Conservation (phyloP, 768 basidiomycete genomes). For the Mycena galopus region DNA sequence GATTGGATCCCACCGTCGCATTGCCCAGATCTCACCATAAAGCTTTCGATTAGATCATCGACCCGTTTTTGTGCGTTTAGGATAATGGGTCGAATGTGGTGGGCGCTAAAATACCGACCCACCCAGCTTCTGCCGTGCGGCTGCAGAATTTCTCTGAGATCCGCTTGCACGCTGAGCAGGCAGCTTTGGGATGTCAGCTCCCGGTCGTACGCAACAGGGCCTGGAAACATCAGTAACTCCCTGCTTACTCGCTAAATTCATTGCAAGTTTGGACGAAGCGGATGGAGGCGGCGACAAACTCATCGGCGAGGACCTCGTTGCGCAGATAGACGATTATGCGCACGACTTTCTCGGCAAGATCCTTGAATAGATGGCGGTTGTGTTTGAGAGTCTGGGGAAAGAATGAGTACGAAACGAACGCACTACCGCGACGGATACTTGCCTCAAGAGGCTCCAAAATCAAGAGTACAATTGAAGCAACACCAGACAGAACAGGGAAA, state of each 20-base stretch:
- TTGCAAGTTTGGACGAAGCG: constrained; percentile 7
- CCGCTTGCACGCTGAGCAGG: neutral
- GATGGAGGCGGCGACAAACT: neutral
- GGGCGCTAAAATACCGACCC: constrained; percentile 14
- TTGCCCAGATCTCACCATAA: constrained; percentile 6
- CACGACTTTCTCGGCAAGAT: constrained; percentile 19
- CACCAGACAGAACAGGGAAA: constrained; percentile 12
- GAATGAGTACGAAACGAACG: neutral
- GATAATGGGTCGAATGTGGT: neutral
- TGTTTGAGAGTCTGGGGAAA: neutral
- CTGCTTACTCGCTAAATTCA: constrained; percentile 16
- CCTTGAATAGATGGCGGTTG: constrained; percentile 13
- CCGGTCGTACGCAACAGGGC: neutral
- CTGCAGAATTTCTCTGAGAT: neutral
- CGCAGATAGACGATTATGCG: constrained; percentile 3
- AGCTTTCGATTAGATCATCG: constrained; percentile 13
- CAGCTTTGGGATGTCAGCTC: constrained; percentile 9
- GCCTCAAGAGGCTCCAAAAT: constrained; percentile 18
- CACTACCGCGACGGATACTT: neutral
- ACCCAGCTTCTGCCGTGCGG: constrained; percentile 7
- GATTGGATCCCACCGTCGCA: neutral
- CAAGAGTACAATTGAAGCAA: constrained; percentile 14
- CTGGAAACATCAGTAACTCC: neutral
- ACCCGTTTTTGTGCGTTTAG: constrained; percentile 3
- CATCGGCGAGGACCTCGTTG: constrained; percentile 10